Conservation (phyloP, 352 stramenopile species). For the Globisporangium nodosum region DNA sequence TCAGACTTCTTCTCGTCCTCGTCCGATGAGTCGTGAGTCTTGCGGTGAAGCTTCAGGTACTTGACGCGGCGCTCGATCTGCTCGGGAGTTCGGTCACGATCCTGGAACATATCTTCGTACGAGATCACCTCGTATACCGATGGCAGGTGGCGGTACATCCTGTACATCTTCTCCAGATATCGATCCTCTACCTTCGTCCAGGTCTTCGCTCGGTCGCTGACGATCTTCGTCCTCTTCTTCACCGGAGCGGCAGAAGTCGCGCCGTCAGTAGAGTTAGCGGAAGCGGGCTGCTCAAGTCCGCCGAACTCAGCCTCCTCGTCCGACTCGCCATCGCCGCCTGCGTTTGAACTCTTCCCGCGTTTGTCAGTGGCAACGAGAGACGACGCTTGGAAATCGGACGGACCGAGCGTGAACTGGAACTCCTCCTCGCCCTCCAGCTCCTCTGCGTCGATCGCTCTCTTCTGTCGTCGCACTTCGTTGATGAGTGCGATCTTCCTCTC, state of each 20-base stretch:
- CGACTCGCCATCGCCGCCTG: background rate
- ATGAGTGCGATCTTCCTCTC: constrained; percentile 52
- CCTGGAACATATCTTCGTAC: constrained; percentile 89
- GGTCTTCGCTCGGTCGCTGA: constrained; percentile 58
- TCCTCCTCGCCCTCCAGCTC: constrained; percentile 78
- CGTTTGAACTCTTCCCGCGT: background rate
- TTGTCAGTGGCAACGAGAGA: constrained; percentile 26
- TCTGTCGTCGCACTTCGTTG: constrained; percentile 59
- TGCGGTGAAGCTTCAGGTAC: constrained; percentile 71
- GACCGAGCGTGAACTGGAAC: constrained; percentile 64
- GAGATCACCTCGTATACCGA: constrained; percentile 86
- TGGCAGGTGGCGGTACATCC: constrained; percentile 73
- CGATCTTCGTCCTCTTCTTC: constrained; percentile 17
- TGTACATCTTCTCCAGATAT: constrained; percentile 73
- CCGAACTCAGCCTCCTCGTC: constrained; percentile 24
- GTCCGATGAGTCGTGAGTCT: constrained; percentile 64
- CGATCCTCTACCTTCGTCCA: constrained; percentile 83
- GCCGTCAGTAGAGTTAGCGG: background rate
- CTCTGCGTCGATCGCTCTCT: constrained; percentile 65
- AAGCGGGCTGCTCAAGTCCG: background rate
- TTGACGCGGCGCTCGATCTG: constrained; percentile 85
- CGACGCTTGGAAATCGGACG: constrained; percentile 56
- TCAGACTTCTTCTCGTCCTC: constrained; percentile 18
- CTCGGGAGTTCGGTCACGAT: constrained; percentile 72
- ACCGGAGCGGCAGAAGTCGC: background rate